Base-by-base conservation (phyloP, 1,284 basidiomycete genomes). In the Ustilago trichophora region DNA sequence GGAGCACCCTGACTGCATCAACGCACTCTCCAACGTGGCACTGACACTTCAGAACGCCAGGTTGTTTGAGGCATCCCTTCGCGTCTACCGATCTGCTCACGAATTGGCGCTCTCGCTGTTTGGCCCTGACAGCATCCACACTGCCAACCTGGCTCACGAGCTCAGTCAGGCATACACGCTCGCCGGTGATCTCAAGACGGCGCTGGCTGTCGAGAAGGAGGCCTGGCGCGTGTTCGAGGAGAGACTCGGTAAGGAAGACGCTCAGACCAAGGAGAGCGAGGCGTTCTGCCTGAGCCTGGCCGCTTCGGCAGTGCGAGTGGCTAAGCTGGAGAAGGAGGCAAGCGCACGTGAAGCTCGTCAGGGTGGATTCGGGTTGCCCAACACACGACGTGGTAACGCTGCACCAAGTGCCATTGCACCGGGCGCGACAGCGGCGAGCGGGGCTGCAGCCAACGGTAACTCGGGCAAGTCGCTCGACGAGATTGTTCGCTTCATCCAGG, bases 1-100 rank as follows among this genome's bases (percentile, higher is more conserved):
- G 11, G 78, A 82, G 32, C 85, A 86, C 78, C 85, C 85, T 2
- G 84, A 85, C 65, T 78, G 83, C 58, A 82, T 84, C 70, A 83
- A 82, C 47, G 82, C 85, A 27, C 77, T 86, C 49, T 84, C 84
- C 42, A 78, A 84, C 75, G 26, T 66, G 4, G 68, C 62, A 12
- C 41, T 78, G 21, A 76, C 77, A 31, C 58, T 81, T 27, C 77
- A 80, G 62, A 65, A 69, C 25, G 69, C 71, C 0, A 46, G 73
- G 10, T 47, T 68, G 48, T 78, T 76, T 48, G 74, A 71, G 21
- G 35, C 59, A 18, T 67, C 62, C 25, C 58, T 81, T 27, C 51
- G 69, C 18, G 67, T 78, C 27, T 79, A 76, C 68, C 40, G 58
- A 21, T 48, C 62, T 12, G 76, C 75, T 10, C 63, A 81, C 54